Evolutionary conservation across 495 filamentous ascomycete genomes (phyloP), one percentile per base, ranked within the genome.

Genomic region (Penicillium arizonense): DNA sequence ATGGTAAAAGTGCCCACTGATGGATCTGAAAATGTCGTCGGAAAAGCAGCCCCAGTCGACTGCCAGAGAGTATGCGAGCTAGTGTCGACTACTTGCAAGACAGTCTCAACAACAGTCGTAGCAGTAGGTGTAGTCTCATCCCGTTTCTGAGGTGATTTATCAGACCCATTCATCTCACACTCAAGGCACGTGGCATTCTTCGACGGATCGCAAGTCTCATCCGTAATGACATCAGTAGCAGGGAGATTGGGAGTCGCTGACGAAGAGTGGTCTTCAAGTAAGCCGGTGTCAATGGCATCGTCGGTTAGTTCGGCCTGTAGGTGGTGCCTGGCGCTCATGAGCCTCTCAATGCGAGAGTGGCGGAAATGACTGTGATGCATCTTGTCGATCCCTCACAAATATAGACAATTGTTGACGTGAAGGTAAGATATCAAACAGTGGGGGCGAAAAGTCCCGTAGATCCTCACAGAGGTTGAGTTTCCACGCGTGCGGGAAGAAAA

Each of bases 321-420:
- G 4, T 41, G 63, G 28, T 52, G 58, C 44, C 43, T 64, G 10
- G 55, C 50, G 44, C 43, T 53, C 13, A 55, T 50, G 23, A 57
- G 41, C 38, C 53, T 57, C 47, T 42, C 44, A 30, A 62, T 53
- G 23, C 56, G 61, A 9, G 58, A 52, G 44, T 64, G 58, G 37
- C 63, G 61, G 39, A 42, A 47, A 47, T 62, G 55, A 37, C 55
- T 53, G 51, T 67, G 63, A 53, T 50, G 47, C 63, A 67, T 67
- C 20, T 38, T 53, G 59, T 23, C 48, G 21, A 8, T 53, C 47
- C 18, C 8, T 11, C 13, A 43, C 20, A 34, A 21, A 24, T 13
- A 16, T 33, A 4, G 12, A 32, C 14, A 30, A 26, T 47, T 30
- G 24, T 16, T 16, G 28, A 28, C 36, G 18, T 13, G 16, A 18